Conservation (phyloP, 345 rosid genomes). For the Rhodamnia rubescens region DNA sequence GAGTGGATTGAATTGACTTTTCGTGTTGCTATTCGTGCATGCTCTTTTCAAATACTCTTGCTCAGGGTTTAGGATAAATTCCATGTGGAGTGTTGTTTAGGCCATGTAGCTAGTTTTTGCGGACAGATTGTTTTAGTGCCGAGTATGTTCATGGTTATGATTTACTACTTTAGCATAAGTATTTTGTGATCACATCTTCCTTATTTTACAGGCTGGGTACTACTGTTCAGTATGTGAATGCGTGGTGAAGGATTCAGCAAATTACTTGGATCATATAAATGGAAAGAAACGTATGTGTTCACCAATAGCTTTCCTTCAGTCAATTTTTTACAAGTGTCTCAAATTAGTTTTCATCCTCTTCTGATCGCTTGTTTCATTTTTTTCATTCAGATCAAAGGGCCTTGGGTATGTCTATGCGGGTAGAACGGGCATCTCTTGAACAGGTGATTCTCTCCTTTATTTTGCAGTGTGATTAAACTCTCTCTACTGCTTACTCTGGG, state of each 20-base stretch:
- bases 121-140: neutral
- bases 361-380: neutral
- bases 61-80: neutral
- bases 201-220: conserved; percentile 74
- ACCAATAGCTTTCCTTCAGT: neutral
- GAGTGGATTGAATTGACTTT: neutral
- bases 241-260: conserved; percentile 97
- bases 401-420: conserved; percentile 96
- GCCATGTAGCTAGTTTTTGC: neutral
- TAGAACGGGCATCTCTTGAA: conserved; percentile 79
- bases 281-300: conserved; percentile 81
- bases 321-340: neutral
- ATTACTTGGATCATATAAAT: conserved; percentile 98
- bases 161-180: neutral
- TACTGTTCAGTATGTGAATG: conserved; percentile 92
- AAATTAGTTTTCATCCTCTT: neutral
- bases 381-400: conserved; percentile 83
- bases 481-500: neutral
- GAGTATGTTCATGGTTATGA: neutral
- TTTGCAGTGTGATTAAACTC: neutral
- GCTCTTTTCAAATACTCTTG: neutral
- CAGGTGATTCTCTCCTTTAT: conserved; percentile 34
- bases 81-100: neutral
- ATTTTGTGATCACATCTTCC: neutral
- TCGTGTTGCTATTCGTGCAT: neutral